Conservation (phyloP, 2,329 filamentous ascomycete genomes). For the Taxawa tesnikishii region DNA sequence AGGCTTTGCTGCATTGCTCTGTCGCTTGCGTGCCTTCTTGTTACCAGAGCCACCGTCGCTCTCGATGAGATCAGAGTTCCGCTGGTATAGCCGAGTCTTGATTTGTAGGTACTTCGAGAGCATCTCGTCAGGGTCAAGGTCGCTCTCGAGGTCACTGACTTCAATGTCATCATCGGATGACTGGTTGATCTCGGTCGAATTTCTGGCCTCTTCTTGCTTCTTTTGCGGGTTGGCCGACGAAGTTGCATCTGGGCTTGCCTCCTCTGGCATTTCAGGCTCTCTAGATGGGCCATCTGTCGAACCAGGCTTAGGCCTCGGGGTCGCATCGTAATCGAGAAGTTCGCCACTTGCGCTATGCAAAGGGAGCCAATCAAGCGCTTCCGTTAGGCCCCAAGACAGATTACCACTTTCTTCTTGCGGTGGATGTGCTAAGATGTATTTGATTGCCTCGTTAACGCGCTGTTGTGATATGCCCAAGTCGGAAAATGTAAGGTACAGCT, state of each 20-base stretch:
- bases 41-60: slow-evolving; percentile 15
- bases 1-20: slow-evolving; percentile 13
- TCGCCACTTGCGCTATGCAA: slow-evolving; percentile 46
- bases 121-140: slow-evolving; percentile 36
- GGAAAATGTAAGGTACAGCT: slow-evolving; percentile 59
- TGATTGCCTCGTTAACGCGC: slow-evolving; percentile 51
- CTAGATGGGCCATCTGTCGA: no score
- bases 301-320: slow-evolving; percentile 14
- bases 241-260: slow-evolving; percentile 1
- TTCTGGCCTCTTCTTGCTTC: slow-evolving; percentile 3
- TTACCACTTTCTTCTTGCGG: slow-evolving; percentile 42
- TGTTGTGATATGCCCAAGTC: slow-evolving; percentile 55
- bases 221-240: slow-evolving; percentile 2
- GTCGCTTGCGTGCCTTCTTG: slow-evolving; percentile 18
- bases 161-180: slow-evolving; percentile 24
- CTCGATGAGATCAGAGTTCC: slow-evolving; percentile 46
- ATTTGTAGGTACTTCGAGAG: slow-evolving; percentile 66
- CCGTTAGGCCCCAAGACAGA: slow-evolving; percentile 72
- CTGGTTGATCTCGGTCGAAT: no score
- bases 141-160: slow-evolving; percentile 37
- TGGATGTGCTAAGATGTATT: slow-evolving; percentile 54
- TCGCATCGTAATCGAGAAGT: slow-evolving; percentile 21
- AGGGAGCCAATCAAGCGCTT: slow-evolving; percentile 84
- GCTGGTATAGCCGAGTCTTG: slow-evolving; percentile 42
- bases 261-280: slow-evolving; percentile 2